Percentiles rank a stretch among this genome's conserved stretches.
These are phyloP conservation scores for Trichosporon sp. DNA, from an alignment of 1,284 basidiomycete genomes.

Conservation along the genomic window DNA sequence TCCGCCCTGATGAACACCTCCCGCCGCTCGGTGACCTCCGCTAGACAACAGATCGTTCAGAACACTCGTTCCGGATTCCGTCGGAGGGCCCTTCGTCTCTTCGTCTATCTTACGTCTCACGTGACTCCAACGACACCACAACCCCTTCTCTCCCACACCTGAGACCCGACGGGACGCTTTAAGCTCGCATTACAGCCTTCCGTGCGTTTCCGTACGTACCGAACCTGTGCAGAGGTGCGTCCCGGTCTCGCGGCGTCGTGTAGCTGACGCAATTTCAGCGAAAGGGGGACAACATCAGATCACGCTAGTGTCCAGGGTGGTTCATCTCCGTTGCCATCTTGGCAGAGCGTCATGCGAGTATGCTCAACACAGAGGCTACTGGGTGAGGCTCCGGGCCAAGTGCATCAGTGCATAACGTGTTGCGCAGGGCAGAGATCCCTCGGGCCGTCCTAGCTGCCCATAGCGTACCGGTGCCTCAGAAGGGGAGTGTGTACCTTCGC, in stretches of 20 bases:
- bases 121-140: not conserved
- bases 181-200: not conserved
- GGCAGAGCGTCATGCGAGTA: not conserved
- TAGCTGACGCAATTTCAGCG: not conserved
- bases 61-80: not conserved
- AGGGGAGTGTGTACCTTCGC: not conserved
- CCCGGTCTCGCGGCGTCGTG: not conserved
- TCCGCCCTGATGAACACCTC: not conserved
- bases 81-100: no score
- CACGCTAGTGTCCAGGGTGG: not conserved
- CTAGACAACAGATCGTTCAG: not conserved
- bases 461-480: not conserved
- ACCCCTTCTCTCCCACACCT: not conserved
- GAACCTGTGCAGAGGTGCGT: not conserved
- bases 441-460: not conserved
- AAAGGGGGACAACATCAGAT: not conserved
- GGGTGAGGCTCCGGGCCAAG: no score
- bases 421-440: not conserved
- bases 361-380: not conserved
- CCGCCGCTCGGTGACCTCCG: not conserved
- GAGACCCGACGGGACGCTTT: not conserved
- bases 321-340: not conserved
- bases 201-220: not conserved
- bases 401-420: not conserved
- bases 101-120: no score